Conservation (phyloP, 306 rosid genomes). For the Ammopiptanthus mongolicus region DNA sequence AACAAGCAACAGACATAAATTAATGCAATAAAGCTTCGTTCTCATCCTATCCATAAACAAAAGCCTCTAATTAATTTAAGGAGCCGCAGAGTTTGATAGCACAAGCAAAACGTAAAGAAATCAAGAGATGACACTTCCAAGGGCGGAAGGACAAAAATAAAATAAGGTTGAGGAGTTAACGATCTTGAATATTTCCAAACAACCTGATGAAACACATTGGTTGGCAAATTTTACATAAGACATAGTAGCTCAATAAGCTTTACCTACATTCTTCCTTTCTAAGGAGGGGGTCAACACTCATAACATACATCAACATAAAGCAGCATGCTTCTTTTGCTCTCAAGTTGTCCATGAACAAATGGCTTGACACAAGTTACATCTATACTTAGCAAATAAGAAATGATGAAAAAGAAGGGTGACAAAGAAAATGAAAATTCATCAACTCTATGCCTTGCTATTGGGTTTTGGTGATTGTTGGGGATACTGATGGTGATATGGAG, state of each 20-base stretch:
- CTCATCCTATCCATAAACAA: constrained; percentile 18
- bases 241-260: constrained; percentile 22
- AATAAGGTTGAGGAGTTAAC: constrained; percentile 9
- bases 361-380: constrained; percentile 50
- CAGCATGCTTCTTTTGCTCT: constrained; percentile 32
- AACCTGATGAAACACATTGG: constrained; percentile 33
- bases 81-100: constrained; percentile 19
- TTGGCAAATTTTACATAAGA: constrained; percentile 13
- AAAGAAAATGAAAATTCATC: constrained; percentile 33
- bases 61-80: constrained; percentile 15
- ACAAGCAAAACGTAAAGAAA: not conserved
- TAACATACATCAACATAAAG: constrained; percentile 41
- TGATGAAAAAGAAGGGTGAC: constrained; percentile 19
- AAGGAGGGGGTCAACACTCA: constrained; percentile 28
- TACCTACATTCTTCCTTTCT: constrained; percentile 24
- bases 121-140: not conserved
- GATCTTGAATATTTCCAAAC: constrained; percentile 35
- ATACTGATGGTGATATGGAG: constrained; percentile 82
- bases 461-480: constrained; percentile 87
- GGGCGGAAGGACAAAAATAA: not conserved
- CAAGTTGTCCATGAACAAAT: constrained; percentile 38
- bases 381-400: constrained; percentile 29
- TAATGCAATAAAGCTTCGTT: constrained; percentile 21
- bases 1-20: constrained; percentile 5
- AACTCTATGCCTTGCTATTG: constrained; percentile 52